Base-by-base conservation (phyloP, 257 asterid species). In the Gentiana macrophylla region DNA sequence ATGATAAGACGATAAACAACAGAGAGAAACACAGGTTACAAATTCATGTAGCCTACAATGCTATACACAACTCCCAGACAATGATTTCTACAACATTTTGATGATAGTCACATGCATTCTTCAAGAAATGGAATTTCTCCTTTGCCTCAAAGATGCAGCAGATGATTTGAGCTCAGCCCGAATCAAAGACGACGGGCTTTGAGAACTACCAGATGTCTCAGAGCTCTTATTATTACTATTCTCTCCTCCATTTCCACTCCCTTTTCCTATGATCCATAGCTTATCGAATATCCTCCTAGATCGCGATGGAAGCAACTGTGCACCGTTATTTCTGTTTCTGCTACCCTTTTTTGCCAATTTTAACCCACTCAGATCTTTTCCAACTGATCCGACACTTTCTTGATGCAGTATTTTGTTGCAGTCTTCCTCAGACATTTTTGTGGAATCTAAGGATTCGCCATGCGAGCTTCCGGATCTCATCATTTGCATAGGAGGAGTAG, bases 121-220 rank as follows among this genome's bases (percentile, higher is more conserved):
- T 67, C 24, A 90, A 12, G 96, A 90, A 64, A 86, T 74, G 51
- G 98, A 90, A 58, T 90, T 80, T 66, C 96, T 79, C 76, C 94
- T 69, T 52, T 71, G 69, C 50, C 89, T 82, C n/a, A 83, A 67
- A 56, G 77, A 75, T 50, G 74, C 64, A 48, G 65, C 70, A 15
- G 85, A 72, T 0, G 89, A 63, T 63, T 84, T 90, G 0, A 56
- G 70, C 51, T 82, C 88, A 37, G 84, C 86, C 63, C 61, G 81
- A 43, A 69, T 58, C 84, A 74, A 63, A 6, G 88, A 86, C 34
- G 64, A 59, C 1, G 98, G 96, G 79, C 98, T 90, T 67, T 79
- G 95, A 4, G 96, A 86, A 56, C 97, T 84, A 3, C 72, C 91
- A 3, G 94, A 86, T 45, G 98, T 90, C 70, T 82, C 98, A 6